Evolutionary conservation across 352 stramenopile genomes (phyloP).

Genomic region (Phytopythium delawarense): DNA sequence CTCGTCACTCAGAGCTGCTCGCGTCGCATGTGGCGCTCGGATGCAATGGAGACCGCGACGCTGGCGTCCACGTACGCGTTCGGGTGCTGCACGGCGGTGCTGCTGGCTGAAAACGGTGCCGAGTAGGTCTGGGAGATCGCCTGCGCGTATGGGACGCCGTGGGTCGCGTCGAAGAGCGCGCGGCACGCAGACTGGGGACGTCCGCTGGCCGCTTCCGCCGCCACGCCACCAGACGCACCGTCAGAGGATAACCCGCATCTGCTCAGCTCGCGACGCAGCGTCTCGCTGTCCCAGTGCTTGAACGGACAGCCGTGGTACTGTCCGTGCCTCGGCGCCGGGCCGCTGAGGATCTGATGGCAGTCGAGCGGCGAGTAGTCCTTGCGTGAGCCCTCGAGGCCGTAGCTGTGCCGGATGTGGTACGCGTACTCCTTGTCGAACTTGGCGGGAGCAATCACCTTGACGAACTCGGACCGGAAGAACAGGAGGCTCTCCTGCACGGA

Average conservation of each 20-base stretch:
- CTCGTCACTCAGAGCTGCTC: not conserved
- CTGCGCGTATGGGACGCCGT: conserved; percentile 18
- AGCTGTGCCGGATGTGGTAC: conserved; percentile 87
- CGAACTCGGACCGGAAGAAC: conserved; percentile 78
- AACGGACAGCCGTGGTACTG: conserved; percentile 85
- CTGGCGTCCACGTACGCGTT: conserved; percentile 56
- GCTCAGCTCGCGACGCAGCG: conserved; percentile 41
- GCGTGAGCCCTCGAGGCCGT: conserved; percentile 72
- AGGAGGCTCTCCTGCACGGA: conserved; percentile 70
- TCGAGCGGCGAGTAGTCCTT: conserved; percentile 63
- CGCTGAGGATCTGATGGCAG: conserved; percentile 55
- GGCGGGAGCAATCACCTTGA: conserved; percentile 40
- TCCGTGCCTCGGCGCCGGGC: conserved; percentile 39
- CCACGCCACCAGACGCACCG: conserved; percentile 28
- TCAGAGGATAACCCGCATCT: conserved; percentile 16
- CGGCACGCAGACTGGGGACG: conserved; percentile 39
- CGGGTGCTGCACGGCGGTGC: conserved; percentile 36
- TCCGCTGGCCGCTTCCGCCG: conserved; percentile 23
- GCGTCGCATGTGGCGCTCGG: not conserved
- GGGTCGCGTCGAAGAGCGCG: conserved; percentile 42
- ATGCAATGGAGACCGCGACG: not conserved
- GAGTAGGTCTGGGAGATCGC: not conserved
- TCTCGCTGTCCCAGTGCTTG: conserved; percentile 54
- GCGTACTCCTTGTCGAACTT: conserved; percentile 83
- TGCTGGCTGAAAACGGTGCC: not conserved